Evolutionary conservation across 2,329 filamentous ascomycete genomes (phyloP).

Genomic region (Diaporthe sp.): DNA sequence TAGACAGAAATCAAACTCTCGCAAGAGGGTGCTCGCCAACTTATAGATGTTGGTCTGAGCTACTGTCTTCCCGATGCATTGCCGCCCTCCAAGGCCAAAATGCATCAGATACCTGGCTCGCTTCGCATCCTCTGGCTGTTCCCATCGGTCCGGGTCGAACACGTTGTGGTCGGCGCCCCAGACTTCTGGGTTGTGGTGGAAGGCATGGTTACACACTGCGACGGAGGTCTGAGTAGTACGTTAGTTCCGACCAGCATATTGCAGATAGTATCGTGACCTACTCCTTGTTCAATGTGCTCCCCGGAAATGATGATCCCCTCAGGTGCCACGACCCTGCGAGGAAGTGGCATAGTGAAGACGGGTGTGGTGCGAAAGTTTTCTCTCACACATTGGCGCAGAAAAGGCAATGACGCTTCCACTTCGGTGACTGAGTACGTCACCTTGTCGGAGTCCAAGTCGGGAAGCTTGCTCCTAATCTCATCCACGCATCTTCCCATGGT

Average conservation of each 20-base stretch:
- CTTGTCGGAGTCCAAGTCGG: not conserved
- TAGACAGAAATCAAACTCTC: slow-evolving; percentile 50
- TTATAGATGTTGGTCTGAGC: slow-evolving; percentile 54
- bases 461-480: not conserved
- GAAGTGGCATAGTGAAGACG: slow-evolving; percentile 12
- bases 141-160: slow-evolving; percentile 43
- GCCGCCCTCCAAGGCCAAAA: slow-evolving; percentile 51
- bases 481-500: not conserved
- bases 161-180: slow-evolving; percentile 51
- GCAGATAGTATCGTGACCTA: not conserved
- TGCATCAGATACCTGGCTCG: slow-evolving; percentile 50
- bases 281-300: not conserved
- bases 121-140: slow-evolving; percentile 40
- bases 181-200: slow-evolving; percentile 51
- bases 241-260: not conserved
- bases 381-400: slow-evolving; percentile 3
- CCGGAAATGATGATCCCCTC: not conserved
- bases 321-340: slow-evolving; percentile 17
- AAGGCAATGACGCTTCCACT: slow-evolving; percentile 3
- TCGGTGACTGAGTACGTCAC: slow-evolving; percentile 18
- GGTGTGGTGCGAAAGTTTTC: slow-evolving; percentile 16
- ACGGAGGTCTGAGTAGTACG: slow-evolving; percentile 47
- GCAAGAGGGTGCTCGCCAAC: slow-evolving; percentile 46
- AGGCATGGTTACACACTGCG: slow-evolving; percentile 52
- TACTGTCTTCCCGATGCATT: slow-evolving; percentile 54